Evolutionary conservation across 768 basidiomycete species (phyloP).

Genomic region (Stropharia rugosoannulata): DNA sequence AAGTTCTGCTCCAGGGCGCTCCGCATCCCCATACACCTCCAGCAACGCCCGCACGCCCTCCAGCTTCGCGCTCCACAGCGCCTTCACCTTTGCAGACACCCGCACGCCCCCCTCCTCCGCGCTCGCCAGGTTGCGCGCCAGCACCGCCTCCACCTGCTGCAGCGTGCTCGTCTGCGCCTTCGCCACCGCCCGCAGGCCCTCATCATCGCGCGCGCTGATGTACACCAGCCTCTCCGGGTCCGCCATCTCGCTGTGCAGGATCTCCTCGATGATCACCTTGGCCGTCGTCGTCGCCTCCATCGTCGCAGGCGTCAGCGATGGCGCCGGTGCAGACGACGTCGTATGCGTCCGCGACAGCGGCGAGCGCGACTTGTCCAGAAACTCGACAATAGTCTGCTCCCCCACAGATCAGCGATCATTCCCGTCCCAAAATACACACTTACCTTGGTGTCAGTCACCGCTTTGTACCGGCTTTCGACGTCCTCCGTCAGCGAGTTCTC

Average conservation of each 20-base stretch:
- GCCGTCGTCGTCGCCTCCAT: slow-evolving; percentile 63
- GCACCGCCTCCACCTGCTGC: slow-evolving; percentile 43
- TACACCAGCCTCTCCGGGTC: slow-evolving; percentile 62
- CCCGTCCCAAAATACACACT: neutral
- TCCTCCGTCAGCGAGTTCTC: slow-evolving; percentile 68
- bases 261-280: slow-evolving; percentile 49
- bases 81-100: slow-evolving; percentile 61
- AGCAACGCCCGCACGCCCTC: slow-evolving; percentile 40
- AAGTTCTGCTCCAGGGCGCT: slow-evolving; percentile 37
- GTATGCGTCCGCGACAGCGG: slow-evolving; percentile 65
- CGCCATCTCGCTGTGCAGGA: slow-evolving; percentile 62
- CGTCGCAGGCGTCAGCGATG: slow-evolving; percentile 76
- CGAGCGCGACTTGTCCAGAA: slow-evolving; percentile 83
- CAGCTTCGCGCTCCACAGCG: slow-evolving; percentile 61
- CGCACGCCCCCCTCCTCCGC: slow-evolving; percentile 44
- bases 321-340: slow-evolving; percentile 72
- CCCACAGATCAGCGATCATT: neutral
- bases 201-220: slow-evolving; percentile 57
- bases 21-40: slow-evolving; percentile 44
- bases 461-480: slow-evolving; percentile 78
- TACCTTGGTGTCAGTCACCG: slow-evolving; percentile 75
- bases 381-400: slow-evolving; percentile 67
- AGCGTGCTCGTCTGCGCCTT: slow-evolving; percentile 40
- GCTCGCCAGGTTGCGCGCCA: slow-evolving; percentile 53
- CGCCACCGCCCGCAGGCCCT: slow-evolving; percentile 50